phyloP scores from a whole-genome alignment of 768 basidiomycete genomes.

The Boletus bicolor region DNA sequence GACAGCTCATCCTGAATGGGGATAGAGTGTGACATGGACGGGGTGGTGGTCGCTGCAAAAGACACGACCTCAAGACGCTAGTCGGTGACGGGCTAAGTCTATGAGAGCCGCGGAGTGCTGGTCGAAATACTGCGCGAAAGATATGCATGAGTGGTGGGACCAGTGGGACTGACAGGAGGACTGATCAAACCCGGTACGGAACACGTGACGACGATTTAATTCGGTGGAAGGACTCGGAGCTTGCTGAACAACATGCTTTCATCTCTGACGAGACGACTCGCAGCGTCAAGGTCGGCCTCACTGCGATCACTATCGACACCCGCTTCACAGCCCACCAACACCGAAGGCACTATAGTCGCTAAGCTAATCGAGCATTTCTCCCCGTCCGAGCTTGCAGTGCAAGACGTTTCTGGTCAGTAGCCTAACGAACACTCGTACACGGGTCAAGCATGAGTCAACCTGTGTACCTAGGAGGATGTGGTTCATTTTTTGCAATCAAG shows the following conservation, averaged over 20 bases:
- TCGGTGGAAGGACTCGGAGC: neutral
- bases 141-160: slow-evolving; percentile 15
- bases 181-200: neutral
- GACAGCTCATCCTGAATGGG: slow-evolving; percentile 3
- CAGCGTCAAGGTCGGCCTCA: slow-evolving; percentile 14
- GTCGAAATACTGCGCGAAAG: slow-evolving; percentile 20
- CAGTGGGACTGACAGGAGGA: neutral
- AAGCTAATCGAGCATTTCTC: slow-evolving; percentile 75
- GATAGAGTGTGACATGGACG: slow-evolving; percentile 4
- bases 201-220: slow-evolving; percentile 16
- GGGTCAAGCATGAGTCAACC: slow-evolving; percentile 1
- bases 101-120: slow-evolving; percentile 10
- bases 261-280: slow-evolving; percentile 35
- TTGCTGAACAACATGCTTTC: slow-evolving; percentile 13
- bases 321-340: slow-evolving; percentile 29
- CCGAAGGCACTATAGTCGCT: slow-evolving; percentile 54
- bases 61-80: slow-evolving; percentile 9
- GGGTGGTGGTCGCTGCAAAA: neutral
- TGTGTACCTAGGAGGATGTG: slow-evolving; percentile 76
- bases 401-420: slow-evolving; percentile 88
- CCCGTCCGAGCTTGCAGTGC: slow-evolving; percentile 80
- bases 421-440: neutral
- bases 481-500: slow-evolving; percentile 92
- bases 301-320: slow-evolving; percentile 27
- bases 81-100: neutral